phyloP scores from a whole-genome alignment of 306 rosid species.

The Medicago lupulina region DNA sequence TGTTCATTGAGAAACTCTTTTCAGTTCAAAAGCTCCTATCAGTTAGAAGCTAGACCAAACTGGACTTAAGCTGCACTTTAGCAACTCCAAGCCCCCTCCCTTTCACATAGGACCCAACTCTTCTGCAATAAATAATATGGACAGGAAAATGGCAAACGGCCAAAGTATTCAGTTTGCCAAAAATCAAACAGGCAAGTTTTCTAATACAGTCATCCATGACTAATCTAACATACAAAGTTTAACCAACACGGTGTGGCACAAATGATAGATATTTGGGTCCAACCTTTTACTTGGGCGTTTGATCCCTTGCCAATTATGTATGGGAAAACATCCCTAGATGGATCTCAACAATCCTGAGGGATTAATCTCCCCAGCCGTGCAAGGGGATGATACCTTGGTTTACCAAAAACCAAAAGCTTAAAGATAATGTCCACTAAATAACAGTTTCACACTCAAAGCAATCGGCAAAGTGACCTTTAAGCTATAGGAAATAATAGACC shows the following conservation, averaged over 20 bases:
- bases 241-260: not conserved
- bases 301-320: not conserved
- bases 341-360: not conserved
- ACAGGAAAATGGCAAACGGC: not conserved
- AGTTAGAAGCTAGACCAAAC: conserved; percentile 4
- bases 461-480: not conserved
- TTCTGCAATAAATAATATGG: not conserved
- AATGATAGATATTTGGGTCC: not conserved
- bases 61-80: not conserved
- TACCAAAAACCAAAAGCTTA: conserved; percentile 27
- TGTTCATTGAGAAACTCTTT: not conserved
- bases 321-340: not conserved
- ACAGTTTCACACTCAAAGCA: conserved; percentile 33
- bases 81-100: not conserved
- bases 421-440: not conserved
- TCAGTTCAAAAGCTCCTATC: not conserved
- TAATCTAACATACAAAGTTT: not conserved
- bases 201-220: conserved; percentile 34
- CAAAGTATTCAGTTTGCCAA: conserved; percentile 16
- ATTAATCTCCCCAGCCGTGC: not conserved
- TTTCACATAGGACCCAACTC: conserved; percentile 3
- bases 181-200: conserved; percentile 7
- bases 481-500: conserved; percentile 1
- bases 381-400: not conserved
- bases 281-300: not conserved